These are phyloP conservation scores for Poa annua DNA, from an alignment of 176 grass and related monocot species.

Conservation along the genomic window DNA sequence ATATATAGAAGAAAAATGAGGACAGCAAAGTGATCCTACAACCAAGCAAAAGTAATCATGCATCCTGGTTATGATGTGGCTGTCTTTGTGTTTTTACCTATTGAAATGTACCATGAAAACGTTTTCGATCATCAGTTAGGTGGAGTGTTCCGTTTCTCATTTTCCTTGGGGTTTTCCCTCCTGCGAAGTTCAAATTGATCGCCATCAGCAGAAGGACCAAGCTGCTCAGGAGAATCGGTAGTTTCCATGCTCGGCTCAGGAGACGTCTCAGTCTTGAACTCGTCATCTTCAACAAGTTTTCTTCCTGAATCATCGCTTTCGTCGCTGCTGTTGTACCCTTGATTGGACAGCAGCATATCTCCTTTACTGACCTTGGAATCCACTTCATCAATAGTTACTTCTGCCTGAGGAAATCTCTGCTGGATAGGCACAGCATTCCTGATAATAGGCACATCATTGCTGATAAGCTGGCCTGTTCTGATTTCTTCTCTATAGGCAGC, in stretches of 20 bases:
- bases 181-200: constrained; percentile 60
- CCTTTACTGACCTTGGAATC: constrained; percentile 58
- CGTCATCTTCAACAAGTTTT: constrained; percentile 49
- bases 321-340: constrained; percentile 54
- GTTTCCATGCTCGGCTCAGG: constrained; percentile 45
- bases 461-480: constrained; percentile 58
- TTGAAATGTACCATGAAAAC: constrained; percentile 27
- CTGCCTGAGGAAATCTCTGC: constrained; percentile 58
- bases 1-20: constrained; percentile 8
- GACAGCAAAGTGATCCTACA: constrained; percentile 27
- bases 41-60: constrained; percentile 13
- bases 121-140: constrained; percentile 26
- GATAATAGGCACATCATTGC: constrained; percentile 49
- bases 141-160: constrained; percentile 42
- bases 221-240: constrained; percentile 39
- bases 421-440: constrained; percentile 62
- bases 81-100: not conserved
- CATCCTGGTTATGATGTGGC: not conserved
- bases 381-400: constrained; percentile 63
- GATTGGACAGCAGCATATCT: constrained; percentile 54
- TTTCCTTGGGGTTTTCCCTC: constrained; percentile 57
- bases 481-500: constrained; percentile 66
- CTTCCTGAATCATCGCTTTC: constrained; percentile 43
- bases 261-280: constrained; percentile 57
- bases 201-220: constrained; percentile 37